Base-by-base conservation (phyloP, 805 yeast species). In the Starmerella bombi region DNA sequence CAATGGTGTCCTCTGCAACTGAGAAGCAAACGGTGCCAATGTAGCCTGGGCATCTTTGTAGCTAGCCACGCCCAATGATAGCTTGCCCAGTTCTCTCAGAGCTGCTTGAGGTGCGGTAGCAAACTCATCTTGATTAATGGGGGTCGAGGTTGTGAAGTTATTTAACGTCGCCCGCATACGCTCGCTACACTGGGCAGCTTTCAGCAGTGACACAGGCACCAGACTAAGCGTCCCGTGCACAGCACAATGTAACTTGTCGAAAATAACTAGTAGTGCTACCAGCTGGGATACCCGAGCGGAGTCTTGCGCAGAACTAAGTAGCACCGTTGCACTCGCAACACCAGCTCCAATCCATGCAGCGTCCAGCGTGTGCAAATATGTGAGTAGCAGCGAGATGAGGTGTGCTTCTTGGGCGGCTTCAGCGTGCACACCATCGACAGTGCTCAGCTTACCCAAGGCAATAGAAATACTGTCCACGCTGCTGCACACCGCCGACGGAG, bases 331-430 rank as follows among this genome's bases (percentile, higher is more conserved):
- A 21, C 42, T 45, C 15, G 54, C 56, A n/a, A 60, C 53, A 5
- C 64, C 62, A 5, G 63, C 52, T 2, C 64, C 65, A 7, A 64
- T 52, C 59, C 63, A 59, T 25, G 51, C 43, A 15, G 49, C 49
- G 27, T 54, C 62, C 10, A 52, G 49, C 15, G 58, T 52, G 41
- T 50, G 56, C 40, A 52, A 53, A 38, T 52, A 62, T 49, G 58
- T 52, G 28, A 63, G 49, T 32, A 60, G 44, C 38, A 57, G 44
- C 10, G 63, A 52, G 53, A 60, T 62, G 25, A 57, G 49, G 36
- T 63, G 53, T 22, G 59, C 43, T 30, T 48, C 46, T 21, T 54
- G 45, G 32, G 46, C 48, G 14, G 43, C 34, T 14, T 45, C 49
- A 9, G 10, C 27, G 12, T 23, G 7, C 12, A 8, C 12, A 25